Conservation (phyloP, 2,329 filamentous ascomycete genomes). For the Penicillium sp. region DNA sequence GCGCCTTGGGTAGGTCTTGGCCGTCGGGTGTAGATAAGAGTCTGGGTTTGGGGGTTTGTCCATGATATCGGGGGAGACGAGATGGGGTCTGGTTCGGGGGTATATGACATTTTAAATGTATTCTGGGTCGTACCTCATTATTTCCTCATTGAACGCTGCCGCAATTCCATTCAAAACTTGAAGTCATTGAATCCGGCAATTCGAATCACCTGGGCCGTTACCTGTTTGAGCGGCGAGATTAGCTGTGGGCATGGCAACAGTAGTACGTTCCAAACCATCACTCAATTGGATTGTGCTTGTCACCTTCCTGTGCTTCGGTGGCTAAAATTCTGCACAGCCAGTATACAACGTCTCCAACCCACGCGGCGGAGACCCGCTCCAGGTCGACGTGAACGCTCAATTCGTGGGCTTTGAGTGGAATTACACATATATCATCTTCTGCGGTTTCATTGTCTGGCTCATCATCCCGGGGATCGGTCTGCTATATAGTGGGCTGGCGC, state of each 20-base stretch:
- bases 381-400: constrained; percentile 57
- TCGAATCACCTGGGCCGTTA: no score
- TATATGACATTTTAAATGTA: neutral
- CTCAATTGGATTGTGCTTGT: neutral
- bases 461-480: constrained; percentile 67
- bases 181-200: neutral
- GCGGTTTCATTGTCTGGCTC: constrained; percentile 61
- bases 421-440: constrained; percentile 58
- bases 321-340: constrained; percentile 18
- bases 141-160: neutral
- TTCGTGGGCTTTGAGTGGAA: constrained; percentile 60
- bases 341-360: constrained; percentile 42
- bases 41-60: neutral
- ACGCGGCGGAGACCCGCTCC: constrained; percentile 54
- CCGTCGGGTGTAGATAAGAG: constrained; percentile 1
- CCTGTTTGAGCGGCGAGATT: neutral
- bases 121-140: neutral
- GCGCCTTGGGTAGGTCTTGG: neutral
- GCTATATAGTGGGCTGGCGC: constrained; percentile 62
- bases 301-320: neutral
- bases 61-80: neutral
- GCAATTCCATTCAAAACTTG: neutral
- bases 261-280: constrained; percentile 2
- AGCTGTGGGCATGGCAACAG: constrained; percentile 7
- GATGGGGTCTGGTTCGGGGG: neutral